These are phyloP conservation scores for Lolium rigidum DNA, from an alignment of 176 grass and related monocot genomes.

Conservation along the genomic window DNA sequence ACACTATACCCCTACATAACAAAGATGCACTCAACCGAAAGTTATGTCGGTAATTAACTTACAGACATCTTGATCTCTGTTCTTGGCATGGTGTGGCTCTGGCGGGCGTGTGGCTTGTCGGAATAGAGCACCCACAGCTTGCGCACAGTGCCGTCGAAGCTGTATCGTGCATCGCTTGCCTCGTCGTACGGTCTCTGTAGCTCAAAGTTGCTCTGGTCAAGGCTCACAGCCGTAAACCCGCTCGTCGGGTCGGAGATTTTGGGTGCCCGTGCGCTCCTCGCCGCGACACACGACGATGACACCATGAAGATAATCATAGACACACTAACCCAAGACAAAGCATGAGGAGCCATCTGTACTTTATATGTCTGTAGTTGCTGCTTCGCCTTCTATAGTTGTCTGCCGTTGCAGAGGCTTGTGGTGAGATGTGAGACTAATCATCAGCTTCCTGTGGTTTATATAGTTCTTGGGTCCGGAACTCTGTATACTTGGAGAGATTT, in stretches of 20 bases:
- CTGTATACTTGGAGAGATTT: neutral
- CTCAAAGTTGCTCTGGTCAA: conserved; percentile 44
- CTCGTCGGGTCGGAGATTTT: conserved; percentile 24
- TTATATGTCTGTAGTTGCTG: neutral
- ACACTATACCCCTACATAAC: neutral
- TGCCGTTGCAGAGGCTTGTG: neutral
- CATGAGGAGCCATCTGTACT: neutral
- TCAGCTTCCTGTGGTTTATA: conserved; percentile 20
- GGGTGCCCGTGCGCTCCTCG: neutral
- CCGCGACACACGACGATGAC: neutral
- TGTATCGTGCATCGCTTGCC: conserved; percentile 18
- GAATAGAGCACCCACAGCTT: conserved; percentile 49
- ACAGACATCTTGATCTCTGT: conserved; percentile 56
- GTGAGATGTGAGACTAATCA: neutral
- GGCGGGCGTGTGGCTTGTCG: conserved; percentile 39
- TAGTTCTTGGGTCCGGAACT: neutral
- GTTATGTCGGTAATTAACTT: neutral
- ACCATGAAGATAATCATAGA: neutral
- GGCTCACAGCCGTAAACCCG: conserved; percentile 49
- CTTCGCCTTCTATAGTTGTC: neutral
- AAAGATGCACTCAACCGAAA: neutral
- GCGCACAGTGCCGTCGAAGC: conserved; percentile 31
- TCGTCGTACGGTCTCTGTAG: conserved; percentile 45
- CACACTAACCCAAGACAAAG: neutral
- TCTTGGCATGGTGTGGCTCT: conserved; percentile 38